These are phyloP conservation scores for Psidium guajava DNA, from an alignment of 345 rosid species.

Conservation along the genomic window DNA sequence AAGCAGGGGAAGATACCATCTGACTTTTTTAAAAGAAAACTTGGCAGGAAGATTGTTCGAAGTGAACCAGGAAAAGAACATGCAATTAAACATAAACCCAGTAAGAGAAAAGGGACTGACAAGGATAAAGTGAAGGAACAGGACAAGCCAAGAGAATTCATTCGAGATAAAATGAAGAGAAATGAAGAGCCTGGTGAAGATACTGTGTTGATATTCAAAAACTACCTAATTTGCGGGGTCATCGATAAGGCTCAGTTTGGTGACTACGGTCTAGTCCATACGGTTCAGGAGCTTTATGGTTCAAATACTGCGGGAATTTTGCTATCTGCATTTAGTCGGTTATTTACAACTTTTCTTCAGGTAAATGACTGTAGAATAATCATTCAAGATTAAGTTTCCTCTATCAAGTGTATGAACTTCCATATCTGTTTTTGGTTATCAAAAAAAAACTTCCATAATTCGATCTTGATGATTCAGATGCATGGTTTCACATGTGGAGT, in stretches of 20 bases:
- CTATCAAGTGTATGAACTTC: slow-evolving; percentile 4
- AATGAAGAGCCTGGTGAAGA: slow-evolving; percentile 48
- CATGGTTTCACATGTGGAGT: slow-evolving; percentile 99
- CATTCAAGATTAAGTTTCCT: neutral
- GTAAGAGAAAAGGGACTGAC: neutral
- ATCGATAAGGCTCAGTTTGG: slow-evolving; percentile 99
- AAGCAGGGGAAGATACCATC: slow-evolving; percentile 61
- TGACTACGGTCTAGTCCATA: slow-evolving; percentile 88
- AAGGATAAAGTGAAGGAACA: neutral
- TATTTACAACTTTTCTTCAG: slow-evolving; percentile 88
- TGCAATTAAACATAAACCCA: neutral
- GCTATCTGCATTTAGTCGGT: slow-evolving; percentile 81
- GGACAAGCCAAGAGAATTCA: slow-evolving; percentile 21
- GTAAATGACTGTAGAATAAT: slow-evolving; percentile 18
- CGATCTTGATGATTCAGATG: slow-evolving; percentile 43
- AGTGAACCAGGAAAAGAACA: neutral
- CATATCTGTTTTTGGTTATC: no score
- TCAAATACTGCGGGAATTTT: slow-evolving; percentile 76
- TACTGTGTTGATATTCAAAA: slow-evolving; percentile 50
- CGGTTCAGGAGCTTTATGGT: slow-evolving; percentile 92
- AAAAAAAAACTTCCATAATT: slow-evolving; percentile 12
- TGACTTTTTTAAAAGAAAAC: slow-evolving; percentile 57
- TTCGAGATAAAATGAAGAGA: neutral
- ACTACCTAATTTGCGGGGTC: slow-evolving; percentile 74
- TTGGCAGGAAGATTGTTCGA: slow-evolving; percentile 11